phyloP scores from a whole-genome alignment of 169 alveolate species.

The Cyclospora cayetanensis region DNA sequence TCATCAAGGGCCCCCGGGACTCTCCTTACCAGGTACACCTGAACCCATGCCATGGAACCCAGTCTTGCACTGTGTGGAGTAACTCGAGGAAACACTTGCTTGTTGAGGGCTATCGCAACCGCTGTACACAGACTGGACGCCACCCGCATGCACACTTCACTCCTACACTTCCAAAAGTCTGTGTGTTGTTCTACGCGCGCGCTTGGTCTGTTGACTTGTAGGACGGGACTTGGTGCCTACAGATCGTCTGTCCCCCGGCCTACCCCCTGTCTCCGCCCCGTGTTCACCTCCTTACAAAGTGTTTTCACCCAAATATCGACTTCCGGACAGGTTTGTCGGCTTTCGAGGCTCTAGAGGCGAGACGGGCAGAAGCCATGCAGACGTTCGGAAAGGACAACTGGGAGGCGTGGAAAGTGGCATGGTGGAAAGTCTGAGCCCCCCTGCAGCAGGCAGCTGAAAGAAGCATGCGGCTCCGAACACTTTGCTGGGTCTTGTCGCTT shows the following conservation, averaged over 20 bases:
- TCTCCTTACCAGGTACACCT: slow-evolving; percentile 91
- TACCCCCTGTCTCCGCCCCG: slow-evolving; percentile 96
- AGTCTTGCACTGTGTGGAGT: background rate
- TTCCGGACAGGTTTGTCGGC: slow-evolving; percentile 95
- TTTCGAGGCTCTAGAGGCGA: too few species aligned
- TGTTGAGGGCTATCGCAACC: background rate
- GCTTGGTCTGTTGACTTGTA: slow-evolving; percentile 33
- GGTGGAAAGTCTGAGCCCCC: too few species aligned
- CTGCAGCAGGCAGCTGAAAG: background rate
- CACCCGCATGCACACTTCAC: background rate
- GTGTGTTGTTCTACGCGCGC: background rate
- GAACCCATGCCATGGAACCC: background rate
- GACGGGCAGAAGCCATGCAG: too few species aligned
- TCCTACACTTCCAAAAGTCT: background rate
- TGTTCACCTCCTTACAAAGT: slow-evolving; percentile 91
- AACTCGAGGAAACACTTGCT: background rate
- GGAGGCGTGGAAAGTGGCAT: too few species aligned
- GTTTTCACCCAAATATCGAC: slow-evolving; percentile 97
- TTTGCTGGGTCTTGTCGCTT: background rate
- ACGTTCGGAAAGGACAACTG: too few species aligned
- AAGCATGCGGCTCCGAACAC: background rate
- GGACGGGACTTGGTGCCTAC: slow-evolving; percentile 91
- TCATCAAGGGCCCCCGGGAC: slow-evolving; percentile 91
- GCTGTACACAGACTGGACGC: background rate
- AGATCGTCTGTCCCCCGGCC: slow-evolving; percentile 88